Base-by-base conservation (phyloP, 1,284 basidiomycete species). In the Leccinum cinnamomeum region DNA sequence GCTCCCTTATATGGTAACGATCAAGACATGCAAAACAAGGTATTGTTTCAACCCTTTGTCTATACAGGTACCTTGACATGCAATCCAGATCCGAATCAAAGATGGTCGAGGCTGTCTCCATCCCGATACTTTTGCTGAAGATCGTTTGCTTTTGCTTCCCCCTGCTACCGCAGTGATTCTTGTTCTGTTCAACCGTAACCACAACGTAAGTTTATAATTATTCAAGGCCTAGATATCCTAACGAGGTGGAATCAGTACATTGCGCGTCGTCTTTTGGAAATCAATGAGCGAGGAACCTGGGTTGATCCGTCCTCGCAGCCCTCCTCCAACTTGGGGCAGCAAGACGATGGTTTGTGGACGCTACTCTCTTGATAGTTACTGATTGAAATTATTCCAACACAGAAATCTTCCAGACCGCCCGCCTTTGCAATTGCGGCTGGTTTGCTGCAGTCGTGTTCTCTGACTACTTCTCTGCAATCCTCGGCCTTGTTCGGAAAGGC, bases 141-240 rank as follows among this genome's bases (percentile, higher is more conserved):
- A 91, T 65, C 81, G 92, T 53, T 77, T 95, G n/a, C 78, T 93
- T 48, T 80, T 94, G 33, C 85, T 95, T 63, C 93, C 94, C 0
- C 92, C 92, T 1, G 85, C 86, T 3, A 85, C 88, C 56, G 86
- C 86, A 61, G 87, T 84, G 7, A 75, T 95, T 23, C 80, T 93
- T 25, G 82, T 95, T 14, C 72, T 94, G 16, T 95, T 96, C 81
- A 90, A 83, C 69, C 81, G 92, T 20, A 93, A 94, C 68, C 94
- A 96, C 76, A 96, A 96, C 71, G 90, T 91, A 64, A 66, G 86
- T 76, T 48, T 51, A 10, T 11, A 6, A 39, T 3, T 20, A 16
- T 60, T 51, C 23, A 10, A 7, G 20, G 7, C 20, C 23, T 48
- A 3, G 6, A 2, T 16, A 25, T 54, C 5, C 33, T 41, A 16